Percentiles rank a stretch among this genome's conserved stretches.
These are phyloP conservation scores for Entamoeba invadens DNA, from an alignment of 208 protist genomes.

Conservation along the genomic window DNA sequence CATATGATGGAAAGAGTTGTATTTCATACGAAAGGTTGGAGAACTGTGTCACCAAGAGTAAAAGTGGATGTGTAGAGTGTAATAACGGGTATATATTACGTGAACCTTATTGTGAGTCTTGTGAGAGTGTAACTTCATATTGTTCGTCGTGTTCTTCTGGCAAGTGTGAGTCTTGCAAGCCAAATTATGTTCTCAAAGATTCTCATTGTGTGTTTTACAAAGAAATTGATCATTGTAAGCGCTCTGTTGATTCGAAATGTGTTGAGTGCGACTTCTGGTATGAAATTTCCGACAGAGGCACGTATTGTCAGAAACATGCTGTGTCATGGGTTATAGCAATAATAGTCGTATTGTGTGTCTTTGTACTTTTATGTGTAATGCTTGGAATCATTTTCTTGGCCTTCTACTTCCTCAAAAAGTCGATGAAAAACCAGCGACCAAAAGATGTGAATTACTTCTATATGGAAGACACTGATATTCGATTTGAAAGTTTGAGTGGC, in stretches of 20 bases:
- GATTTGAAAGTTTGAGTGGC: background rate
- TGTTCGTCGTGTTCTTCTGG: background rate
- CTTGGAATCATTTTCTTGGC: background rate
- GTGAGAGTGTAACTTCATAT: background rate
- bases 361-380: background rate
- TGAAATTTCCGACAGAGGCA: background rate
- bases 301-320: background rate
- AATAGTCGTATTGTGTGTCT: background rate
- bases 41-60: background rate
- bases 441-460: background rate
- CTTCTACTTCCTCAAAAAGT: background rate
- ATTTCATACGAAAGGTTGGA: background rate
- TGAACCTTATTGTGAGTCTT: background rate
- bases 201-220: background rate
- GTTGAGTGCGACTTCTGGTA: background rate
- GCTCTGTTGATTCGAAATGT: background rate
- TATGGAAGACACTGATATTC: background rate
- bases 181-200: background rate
- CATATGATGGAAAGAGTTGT: background rate
- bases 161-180: background rate
- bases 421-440: background rate
- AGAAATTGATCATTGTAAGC: background rate
- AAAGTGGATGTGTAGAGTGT: background rate
- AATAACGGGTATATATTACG: background rate
- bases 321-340: background rate